Evolutionary conservation across 2,329 filamentous ascomycete species (phyloP).

Genomic region (Colletotrichum sp.): DNA sequence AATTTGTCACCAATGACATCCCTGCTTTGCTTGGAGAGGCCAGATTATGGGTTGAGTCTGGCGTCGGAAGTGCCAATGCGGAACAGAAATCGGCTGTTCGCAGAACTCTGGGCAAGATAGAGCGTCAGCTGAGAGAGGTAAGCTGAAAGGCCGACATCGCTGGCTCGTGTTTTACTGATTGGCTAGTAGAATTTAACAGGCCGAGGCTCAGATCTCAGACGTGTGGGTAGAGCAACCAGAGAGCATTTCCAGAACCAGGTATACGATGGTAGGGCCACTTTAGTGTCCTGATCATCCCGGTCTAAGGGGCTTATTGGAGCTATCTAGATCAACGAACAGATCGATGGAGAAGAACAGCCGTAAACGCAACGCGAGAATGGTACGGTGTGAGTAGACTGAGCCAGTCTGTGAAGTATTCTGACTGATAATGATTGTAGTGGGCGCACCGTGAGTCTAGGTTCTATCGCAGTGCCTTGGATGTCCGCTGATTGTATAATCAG

Average conservation of each 20-base stretch:
- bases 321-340: not conserved
- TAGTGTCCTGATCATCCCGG: not conserved
- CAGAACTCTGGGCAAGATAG: slow-evolving; percentile 33
- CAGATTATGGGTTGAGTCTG: slow-evolving; percentile 49
- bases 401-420: not conserved
- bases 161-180: not conserved
- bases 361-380: slow-evolving; percentile 35
- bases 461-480: not conserved
- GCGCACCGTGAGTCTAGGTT: not conserved
- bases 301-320: not conserved
- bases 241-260: not conserved
- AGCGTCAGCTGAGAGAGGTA: slow-evolving; percentile 36
- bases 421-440: not conserved
- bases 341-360: slow-evolving; percentile 33
- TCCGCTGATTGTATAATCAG: slow-evolving; percentile 17
- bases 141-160: not conserved
- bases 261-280: not conserved
- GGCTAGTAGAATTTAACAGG: not conserved
- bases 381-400: slow-evolving; percentile 33
- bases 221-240: not conserved
- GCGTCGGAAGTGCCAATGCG: slow-evolving; percentile 38
- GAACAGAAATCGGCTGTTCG: slow-evolving; percentile 40
- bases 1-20: slow-evolving; percentile 45
- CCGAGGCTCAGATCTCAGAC: not conserved
- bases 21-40: slow-evolving; percentile 44